Percentiles rank a stretch among this genome's conserved stretches.
phyloP scores from a whole-genome alignment of 495 filamentous ascomycete species.

The Lasiosphaeria ovina region DNA sequence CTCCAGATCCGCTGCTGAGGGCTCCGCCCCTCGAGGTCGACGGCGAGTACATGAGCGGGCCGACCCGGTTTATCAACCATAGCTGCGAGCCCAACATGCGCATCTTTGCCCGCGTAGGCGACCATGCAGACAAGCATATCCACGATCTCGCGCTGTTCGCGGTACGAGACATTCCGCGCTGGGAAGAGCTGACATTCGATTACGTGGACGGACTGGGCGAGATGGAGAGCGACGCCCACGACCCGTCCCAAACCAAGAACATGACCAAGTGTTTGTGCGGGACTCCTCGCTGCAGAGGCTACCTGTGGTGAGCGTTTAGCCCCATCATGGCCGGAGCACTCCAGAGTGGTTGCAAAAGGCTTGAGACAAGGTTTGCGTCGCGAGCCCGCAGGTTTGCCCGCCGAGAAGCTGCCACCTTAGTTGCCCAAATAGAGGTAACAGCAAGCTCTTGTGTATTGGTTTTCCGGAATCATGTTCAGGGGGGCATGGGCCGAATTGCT shows the following conservation, averaged over 20 bases:
- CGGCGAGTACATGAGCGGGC: slow-evolving; percentile 54
- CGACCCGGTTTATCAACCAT: slow-evolving; percentile 73
- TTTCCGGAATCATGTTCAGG: no score
- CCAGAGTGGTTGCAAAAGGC: slow-evolving; percentile 44
- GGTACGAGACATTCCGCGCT: slow-evolving; percentile 60
- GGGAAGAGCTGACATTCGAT: slow-evolving; percentile 82
- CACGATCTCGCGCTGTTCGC: slow-evolving; percentile 92
- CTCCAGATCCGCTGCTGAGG: slow-evolving; percentile 40
- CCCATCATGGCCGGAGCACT: background rate
- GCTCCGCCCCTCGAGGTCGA: slow-evolving; percentile 51
- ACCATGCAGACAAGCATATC: slow-evolving; percentile 68
- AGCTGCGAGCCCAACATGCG: slow-evolving; percentile 72
- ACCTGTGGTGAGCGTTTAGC: slow-evolving; percentile 52
- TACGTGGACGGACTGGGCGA: slow-evolving; percentile 62
- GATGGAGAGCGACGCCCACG: slow-evolving; percentile 48
- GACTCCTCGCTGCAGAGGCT: slow-evolving; percentile 62
- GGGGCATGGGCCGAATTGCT: no score
- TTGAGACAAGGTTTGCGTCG: background rate
- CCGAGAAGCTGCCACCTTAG: no score
- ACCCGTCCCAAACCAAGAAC: slow-evolving; percentile 43
- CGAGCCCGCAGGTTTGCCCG: no score
- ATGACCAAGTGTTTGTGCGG: slow-evolving; percentile 68
- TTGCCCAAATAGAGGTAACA: no score
- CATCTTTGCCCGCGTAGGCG: slow-evolving; percentile 78
- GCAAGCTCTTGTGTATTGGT: no score